Evolutionary conservation across 306 rosid species (phyloP), one percentile per base, ranked within the genome.

Genomic region (Sechiopsis laciniata): DNA sequence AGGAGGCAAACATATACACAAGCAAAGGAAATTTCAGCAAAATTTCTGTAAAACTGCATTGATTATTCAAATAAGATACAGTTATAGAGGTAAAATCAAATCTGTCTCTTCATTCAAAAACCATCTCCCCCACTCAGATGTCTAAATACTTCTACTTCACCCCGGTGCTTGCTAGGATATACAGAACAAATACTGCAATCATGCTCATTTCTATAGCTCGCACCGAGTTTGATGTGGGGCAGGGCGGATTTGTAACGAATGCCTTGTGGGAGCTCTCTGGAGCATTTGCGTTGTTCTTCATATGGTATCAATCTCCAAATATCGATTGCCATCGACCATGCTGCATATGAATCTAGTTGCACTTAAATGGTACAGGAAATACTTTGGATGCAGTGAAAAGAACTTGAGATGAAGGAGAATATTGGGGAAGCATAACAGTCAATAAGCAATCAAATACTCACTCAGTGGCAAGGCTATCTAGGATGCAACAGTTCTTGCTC

Each of bases 401-500:
- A 20, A 67, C 57, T 52, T 20, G n/a, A 9, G 16, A 51, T 50
- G 59, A 22, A 51, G 4, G 59, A 8, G 40, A 24, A 15, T 35
- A 63, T 35, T 37, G 19, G 50, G 51, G 37, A 32, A 8, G 68
- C 46, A 62, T 62, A 13, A 62, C 0, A 24, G 73, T 21, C 21
- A 22, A 67, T 15, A 5, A 14, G 42, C 58, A 51, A 51, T 15
- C 58, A 80, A 71, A 65, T 71, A 85, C 91, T 74, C 84, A 84
- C 88, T 57, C 73, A 40, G 56, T 76, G 77, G 40, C 56, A 13
- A 78, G 74, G 81, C 80, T 92, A 88, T 62, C 83, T 64, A 80
- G 76, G 86, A 64, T 74, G 88, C 55, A 76, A 83, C 66, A 90
- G 78, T 82, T 84, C 96, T 74, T 64, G 75, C 32, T 86, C 96